Percentiles rank a stretch among this genome's conserved stretches.
Evolutionary conservation across 768 basidiomycete genomes (phyloP).

Genomic region (Mycena albidolilacea): DNA sequence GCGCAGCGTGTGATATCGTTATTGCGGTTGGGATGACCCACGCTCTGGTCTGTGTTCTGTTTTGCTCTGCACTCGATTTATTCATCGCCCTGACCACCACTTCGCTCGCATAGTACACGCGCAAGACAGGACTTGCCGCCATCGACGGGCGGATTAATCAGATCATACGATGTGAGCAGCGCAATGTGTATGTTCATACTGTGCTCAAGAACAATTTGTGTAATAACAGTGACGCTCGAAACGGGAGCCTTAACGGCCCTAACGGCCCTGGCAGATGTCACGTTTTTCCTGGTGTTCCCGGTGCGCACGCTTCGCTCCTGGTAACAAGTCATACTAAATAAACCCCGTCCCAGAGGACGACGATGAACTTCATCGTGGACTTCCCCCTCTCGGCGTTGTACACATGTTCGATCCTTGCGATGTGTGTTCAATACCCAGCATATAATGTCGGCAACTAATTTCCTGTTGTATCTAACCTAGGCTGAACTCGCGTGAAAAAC

Average conservation of each 20-base stretch:
- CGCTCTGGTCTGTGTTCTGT: conserved; percentile 20
- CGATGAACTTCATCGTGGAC: conserved; percentile 3
- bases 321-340: neutral
- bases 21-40: conserved; percentile 28
- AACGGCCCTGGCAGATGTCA: neutral
- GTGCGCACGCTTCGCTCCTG: neutral
- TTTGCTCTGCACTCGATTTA: no score
- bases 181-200: neutral
- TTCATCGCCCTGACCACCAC: neutral
- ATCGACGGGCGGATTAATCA: conserved; percentile 31
- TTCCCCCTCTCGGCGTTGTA: neutral
- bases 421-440: neutral
- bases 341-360: neutral
- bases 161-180: conserved; percentile 9
- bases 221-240: neutral
- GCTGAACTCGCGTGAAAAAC: neutral
- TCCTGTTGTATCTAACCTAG: neutral
- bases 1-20: conserved; percentile 28
- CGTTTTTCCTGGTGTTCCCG: neutral
- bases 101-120: conserved; percentile 4
- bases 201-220: neutral
- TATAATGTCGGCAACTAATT: neutral
- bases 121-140: conserved; percentile 14
- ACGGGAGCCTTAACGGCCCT: neutral
- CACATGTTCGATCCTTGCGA: neutral